phyloP scores from a whole-genome alignment of 192 early-diverging fungal species.

The Chytriomyces sp. region DNA sequence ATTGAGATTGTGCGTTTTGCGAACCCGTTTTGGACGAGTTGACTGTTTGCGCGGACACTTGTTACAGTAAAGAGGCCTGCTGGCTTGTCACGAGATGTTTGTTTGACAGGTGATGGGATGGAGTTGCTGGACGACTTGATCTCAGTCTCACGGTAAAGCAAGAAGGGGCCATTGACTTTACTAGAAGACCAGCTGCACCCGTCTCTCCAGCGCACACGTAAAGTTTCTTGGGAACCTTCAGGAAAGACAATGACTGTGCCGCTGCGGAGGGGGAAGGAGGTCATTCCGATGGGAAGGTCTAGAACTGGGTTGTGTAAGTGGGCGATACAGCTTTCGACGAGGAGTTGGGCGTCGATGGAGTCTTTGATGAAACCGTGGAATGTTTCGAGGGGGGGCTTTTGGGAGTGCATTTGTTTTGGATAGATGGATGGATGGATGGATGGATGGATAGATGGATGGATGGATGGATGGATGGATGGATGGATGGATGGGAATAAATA shows the following conservation, averaged over 20 bases:
- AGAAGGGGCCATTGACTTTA: not conserved
- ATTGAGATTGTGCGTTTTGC: not conserved
- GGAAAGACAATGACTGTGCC: constrained; percentile 2
- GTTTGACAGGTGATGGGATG: not conserved
- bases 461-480: too few species aligned
- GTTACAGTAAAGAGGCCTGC: not conserved
- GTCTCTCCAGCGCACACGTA: not conserved
- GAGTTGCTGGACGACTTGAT: not conserved
- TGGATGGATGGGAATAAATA: too few species aligned
- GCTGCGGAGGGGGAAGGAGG: not conserved
- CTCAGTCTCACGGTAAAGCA: not conserved
- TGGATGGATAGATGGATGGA: too few species aligned
- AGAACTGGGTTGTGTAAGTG: not conserved
- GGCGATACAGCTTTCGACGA: not conserved
- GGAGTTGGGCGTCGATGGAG: not conserved
- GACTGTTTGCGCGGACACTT: not conserved
- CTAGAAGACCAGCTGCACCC: constrained; percentile 1
- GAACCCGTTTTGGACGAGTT: not conserved
- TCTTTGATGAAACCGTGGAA: not conserved
- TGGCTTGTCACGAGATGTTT: not conserved
- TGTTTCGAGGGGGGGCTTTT: too few species aligned
- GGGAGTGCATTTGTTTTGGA: too few species aligned
- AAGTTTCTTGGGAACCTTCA: not conserved
- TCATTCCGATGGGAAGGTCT: not conserved
- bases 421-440: too few species aligned